A percentile compares a stretch with the other conserved stretches of the same genome.
phyloP scores from a whole-genome alignment of 2,329 filamentous ascomycete genomes.

The Cercospora beticola region DNA sequence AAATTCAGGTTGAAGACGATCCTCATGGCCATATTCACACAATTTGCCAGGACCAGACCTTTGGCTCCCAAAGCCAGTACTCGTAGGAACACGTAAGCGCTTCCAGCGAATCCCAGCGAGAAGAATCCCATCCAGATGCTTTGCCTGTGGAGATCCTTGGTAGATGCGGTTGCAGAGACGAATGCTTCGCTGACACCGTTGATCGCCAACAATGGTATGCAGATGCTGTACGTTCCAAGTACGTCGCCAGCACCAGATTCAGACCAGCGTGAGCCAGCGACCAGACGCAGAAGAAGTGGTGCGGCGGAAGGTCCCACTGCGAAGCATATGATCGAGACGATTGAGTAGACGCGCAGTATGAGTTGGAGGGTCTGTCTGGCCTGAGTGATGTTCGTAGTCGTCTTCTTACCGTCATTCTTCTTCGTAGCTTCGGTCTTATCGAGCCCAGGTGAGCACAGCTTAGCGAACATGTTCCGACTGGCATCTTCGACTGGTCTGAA shows the following conservation, averaged over 20 bases:
- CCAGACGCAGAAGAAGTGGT: constrained; percentile 67
- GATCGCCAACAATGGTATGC: constrained; percentile 85
- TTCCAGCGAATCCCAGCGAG: constrained; percentile 70
- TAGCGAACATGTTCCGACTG: constrained; percentile 84
- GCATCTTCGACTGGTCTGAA: constrained; percentile 96
- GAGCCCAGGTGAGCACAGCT: constrained; percentile 59
- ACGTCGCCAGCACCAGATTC: constrained; percentile 70
- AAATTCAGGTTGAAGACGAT: constrained; percentile 79
- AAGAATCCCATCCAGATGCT: constrained; percentile 82
- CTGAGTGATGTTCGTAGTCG: constrained; percentile 35
- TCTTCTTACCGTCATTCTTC: not conserved
- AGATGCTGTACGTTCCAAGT: constrained; percentile 81
- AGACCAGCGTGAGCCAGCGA: constrained; percentile 77
- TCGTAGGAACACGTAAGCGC: constrained; percentile 73
- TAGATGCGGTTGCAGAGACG: constrained; percentile 79
- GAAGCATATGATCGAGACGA: constrained; percentile 69
- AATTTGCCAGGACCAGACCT: constrained; percentile 83
- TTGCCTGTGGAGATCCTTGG: constrained; percentile 72
- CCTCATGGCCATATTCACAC: constrained; percentile 82
- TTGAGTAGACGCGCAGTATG: constrained; percentile 69
- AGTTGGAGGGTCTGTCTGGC: constrained; percentile 56
- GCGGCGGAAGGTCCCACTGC: constrained; percentile 74
- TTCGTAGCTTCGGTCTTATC: constrained; percentile 40
- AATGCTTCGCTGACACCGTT: constrained; percentile 94
- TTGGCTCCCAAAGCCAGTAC: constrained; percentile 68